Evolutionary conservation across 2,329 filamentous ascomycete genomes (phyloP).

Genomic region (Alternaria gaisen): DNA sequence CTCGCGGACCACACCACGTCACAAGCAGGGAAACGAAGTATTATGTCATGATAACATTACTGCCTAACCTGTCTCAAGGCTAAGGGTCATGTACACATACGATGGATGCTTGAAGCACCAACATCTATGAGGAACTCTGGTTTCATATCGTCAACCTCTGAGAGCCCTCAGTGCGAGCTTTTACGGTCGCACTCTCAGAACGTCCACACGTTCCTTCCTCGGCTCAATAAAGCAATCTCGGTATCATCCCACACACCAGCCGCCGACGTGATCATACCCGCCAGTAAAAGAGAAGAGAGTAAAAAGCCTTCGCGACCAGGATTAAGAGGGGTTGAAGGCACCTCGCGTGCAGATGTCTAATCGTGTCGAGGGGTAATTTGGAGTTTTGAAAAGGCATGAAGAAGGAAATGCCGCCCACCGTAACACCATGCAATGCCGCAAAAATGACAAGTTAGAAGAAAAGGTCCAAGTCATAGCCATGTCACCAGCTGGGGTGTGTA

Average conservation of each 20-base stretch:
- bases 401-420: slow-evolving; percentile 36
- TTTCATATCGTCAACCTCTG: slow-evolving; percentile 41
- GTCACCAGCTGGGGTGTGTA: slow-evolving; percentile 9
- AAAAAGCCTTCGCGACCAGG: slow-evolving; percentile 35
- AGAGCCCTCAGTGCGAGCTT: slow-evolving; percentile 41
- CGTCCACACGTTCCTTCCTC: slow-evolving; percentile 20
- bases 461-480: slow-evolving; percentile 23
- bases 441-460: slow-evolving; percentile 30
- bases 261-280: slow-evolving; percentile 39
- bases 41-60: slow-evolving; percentile 43
- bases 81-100: slow-evolving; percentile 30
- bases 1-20: not conserved
- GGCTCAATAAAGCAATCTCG: slow-evolving; percentile 33
- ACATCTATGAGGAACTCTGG: slow-evolving; percentile 38
- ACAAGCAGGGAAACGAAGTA: not conserved
- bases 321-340: slow-evolving; percentile 41
- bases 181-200: slow-evolving; percentile 35
- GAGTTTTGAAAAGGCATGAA: slow-evolving; percentile 37
- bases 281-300: slow-evolving; percentile 27
- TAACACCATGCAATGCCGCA: slow-evolving; percentile 54
- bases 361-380: slow-evolving; percentile 38
- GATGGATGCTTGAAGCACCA: slow-evolving; percentile 30
- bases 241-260: slow-evolving; percentile 27
- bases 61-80: slow-evolving; percentile 33
- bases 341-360: slow-evolving; percentile 45